Conservation (phyloP, 225 moss, liverwort and hornwort species). For the Sphagnum tenellum region DNA sequence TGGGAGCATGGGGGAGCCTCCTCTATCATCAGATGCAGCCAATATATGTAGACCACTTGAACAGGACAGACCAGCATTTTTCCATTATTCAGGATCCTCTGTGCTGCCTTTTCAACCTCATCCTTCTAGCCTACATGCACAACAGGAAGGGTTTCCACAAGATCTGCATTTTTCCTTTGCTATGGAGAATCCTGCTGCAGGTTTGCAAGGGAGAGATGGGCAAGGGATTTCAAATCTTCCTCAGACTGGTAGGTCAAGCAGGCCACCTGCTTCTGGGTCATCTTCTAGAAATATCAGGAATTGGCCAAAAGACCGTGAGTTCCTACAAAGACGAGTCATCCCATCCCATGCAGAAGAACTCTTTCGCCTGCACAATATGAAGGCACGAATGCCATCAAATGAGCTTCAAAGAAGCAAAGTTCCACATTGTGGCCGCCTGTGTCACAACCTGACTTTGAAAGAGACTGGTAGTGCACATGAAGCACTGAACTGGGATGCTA, state of each 20-base stretch:
- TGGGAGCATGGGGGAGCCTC: background rate
- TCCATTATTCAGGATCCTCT: background rate
- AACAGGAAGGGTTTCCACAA: background rate
- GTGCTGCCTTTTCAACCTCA: background rate
- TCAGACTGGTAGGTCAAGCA: background rate
- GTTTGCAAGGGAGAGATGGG: slow-evolving; percentile 4
- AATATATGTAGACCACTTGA: slow-evolving; percentile 8
- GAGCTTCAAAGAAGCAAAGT: background rate
- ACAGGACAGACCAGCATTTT: slow-evolving; percentile 3
- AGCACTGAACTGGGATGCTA: slow-evolving; percentile 12
- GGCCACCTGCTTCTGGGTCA: background rate
- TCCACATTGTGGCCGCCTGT: background rate
- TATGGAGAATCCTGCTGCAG: slow-evolving; percentile 1
- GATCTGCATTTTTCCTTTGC: slow-evolving; percentile 3
- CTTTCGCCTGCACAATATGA: slow-evolving; percentile 17
- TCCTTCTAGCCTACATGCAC: background rate
- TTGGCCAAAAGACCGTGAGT: slow-evolving; percentile 6
- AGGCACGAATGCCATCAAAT: slow-evolving; percentile 1
- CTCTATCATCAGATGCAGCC: slow-evolving; percentile 1
- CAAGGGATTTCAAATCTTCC: slow-evolving; percentile 4
- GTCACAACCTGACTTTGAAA: background rate
- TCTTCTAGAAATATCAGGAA: slow-evolving; percentile 7
- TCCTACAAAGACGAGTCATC: background rate
- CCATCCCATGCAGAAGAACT: slow-evolving; percentile 18
- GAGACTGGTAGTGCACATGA: slow-evolving; percentile 7